These are phyloP conservation scores for Aureobasidium sp. DNA, from an alignment of 2,329 filamentous ascomycete genomes.

Conservation along the genomic window DNA sequence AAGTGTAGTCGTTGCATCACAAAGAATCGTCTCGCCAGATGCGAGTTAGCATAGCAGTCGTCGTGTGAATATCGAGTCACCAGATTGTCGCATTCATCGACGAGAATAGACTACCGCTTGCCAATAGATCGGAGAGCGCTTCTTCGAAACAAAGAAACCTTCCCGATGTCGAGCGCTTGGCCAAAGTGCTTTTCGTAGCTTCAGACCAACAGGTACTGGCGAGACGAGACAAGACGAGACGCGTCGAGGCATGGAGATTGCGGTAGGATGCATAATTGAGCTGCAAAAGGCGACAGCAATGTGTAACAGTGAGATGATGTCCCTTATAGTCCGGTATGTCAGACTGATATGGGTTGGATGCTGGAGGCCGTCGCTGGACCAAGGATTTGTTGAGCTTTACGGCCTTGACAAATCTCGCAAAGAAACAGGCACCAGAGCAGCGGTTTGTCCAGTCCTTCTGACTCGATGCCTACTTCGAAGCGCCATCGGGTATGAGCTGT, in stretches of 20 bases:
- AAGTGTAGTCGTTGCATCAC: background rate
- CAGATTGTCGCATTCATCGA: conserved; percentile 1
- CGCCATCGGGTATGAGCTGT: background rate
- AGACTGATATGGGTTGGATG: conserved; percentile 10
- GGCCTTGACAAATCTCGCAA: conserved; percentile 7
- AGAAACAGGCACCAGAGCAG: background rate
- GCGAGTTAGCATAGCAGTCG: background rate
- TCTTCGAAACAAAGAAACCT: background rate
- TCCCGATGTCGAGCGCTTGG: background rate
- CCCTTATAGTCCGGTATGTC: background rate
- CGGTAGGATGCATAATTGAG: conserved; percentile 12
- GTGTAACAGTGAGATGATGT: conserved; percentile 9
- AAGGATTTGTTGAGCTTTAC: background rate
- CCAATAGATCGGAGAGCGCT: background rate
- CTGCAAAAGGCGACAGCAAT: conserved; percentile 5
- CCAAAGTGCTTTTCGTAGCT: background rate
- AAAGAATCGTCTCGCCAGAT: background rate
- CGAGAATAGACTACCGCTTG: background rate
- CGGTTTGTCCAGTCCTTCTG: background rate
- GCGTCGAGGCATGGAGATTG: background rate
- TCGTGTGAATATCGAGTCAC: conserved; percentile 3
- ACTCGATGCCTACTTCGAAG: background rate
- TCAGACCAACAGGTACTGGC: background rate
- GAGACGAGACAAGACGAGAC: background rate
- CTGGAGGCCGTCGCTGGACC: conserved; percentile 10